phyloP scores from a whole-genome alignment of 345 rosid species.

The Barbarea vulgaris region DNA sequence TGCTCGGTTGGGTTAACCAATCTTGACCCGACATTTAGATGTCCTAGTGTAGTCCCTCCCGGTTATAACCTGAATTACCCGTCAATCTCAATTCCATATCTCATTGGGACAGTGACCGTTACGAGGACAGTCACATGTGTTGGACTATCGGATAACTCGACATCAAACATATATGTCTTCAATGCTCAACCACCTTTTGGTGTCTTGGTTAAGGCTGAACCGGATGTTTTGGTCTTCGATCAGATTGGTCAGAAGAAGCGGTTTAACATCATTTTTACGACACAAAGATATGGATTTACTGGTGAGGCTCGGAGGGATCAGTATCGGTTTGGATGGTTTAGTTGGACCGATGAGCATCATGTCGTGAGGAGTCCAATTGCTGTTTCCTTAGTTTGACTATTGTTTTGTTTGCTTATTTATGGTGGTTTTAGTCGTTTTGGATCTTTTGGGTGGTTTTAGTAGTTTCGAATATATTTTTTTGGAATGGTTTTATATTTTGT shows the following conservation, averaged over 20 bases:
- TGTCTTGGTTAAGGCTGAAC: conserved; percentile 45
- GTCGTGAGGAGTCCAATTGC: conserved; percentile 65
- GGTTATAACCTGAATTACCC: conserved; percentile 58
- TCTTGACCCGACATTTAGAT: conserved; percentile 29
- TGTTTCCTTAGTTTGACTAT: conserved; percentile 42
- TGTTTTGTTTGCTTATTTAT: background rate
- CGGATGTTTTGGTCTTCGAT: conserved; percentile 48
- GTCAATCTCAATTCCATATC: conserved; percentile 50
- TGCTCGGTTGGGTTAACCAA: conserved; percentile 43
- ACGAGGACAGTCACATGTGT: conserved; percentile 72
- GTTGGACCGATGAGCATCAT: conserved; percentile 57
- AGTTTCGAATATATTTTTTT: background rate
- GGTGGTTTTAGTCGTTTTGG: background rate
- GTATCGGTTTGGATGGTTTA: conserved; percentile 69
- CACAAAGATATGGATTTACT: background rate
- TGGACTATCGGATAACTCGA: conserved; percentile 16
- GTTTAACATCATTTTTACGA: conserved; percentile 47
- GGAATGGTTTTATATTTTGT: background rate
- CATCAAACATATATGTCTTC: conserved; percentile 44
- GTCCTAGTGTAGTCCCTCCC: conserved; percentile 46
- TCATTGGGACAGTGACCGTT: conserved; percentile 39
- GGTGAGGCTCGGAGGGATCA: conserved; percentile 22
- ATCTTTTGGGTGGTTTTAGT: background rate
- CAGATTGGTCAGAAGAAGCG: conserved; percentile 48
- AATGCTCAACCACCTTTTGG: conserved; percentile 48